Evolutionary conservation across 495 filamentous ascomycete species (phyloP).

Genomic region (Aspergillus sparsus): DNA sequence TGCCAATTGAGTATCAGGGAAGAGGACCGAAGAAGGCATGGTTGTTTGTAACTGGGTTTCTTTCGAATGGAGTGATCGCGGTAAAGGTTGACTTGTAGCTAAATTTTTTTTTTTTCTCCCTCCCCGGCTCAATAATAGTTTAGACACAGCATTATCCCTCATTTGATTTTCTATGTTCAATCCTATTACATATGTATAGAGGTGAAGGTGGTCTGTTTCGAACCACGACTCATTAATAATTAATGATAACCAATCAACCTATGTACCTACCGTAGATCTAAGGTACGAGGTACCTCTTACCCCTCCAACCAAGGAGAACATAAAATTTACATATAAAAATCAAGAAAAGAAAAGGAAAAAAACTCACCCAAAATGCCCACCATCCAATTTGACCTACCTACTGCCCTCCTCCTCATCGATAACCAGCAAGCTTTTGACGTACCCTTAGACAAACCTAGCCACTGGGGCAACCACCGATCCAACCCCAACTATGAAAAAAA

Average conservation of each 20-base stretch:
- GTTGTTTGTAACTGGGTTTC: conserved; percentile 61
- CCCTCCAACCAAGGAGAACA: too few relatives aligned
- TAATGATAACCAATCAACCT: too few relatives aligned
- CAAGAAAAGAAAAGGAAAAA: background rate
- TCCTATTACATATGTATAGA: background rate
- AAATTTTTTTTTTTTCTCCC: background rate
- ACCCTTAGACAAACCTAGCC: conserved; percentile 32
- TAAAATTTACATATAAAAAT: too few relatives aligned
- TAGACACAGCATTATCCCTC: too few relatives aligned
- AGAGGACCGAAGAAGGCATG: conserved; percentile 48
- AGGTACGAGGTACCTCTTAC: too few relatives aligned
- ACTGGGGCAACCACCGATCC: conserved; percentile 46
- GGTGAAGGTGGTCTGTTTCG: too few relatives aligned
- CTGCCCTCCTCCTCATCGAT: conserved; percentile 60
- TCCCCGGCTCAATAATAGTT: too few relatives aligned
- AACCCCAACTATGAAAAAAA: conserved; percentile 50
- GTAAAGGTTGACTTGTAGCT: conserved; percentile 54
- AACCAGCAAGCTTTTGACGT: conserved; percentile 52
- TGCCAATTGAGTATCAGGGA: conserved; percentile 47
- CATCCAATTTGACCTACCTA: conserved; percentile 35
- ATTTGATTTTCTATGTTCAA: background rate
- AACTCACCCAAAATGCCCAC: background rate
- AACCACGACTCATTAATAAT: too few relatives aligned
- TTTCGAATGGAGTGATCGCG: conserved; percentile 54
- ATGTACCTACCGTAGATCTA: too few relatives aligned